Conservation (phyloP, 1,139 yeast genomes). For the Lodderomyces jiufengensis region DNA sequence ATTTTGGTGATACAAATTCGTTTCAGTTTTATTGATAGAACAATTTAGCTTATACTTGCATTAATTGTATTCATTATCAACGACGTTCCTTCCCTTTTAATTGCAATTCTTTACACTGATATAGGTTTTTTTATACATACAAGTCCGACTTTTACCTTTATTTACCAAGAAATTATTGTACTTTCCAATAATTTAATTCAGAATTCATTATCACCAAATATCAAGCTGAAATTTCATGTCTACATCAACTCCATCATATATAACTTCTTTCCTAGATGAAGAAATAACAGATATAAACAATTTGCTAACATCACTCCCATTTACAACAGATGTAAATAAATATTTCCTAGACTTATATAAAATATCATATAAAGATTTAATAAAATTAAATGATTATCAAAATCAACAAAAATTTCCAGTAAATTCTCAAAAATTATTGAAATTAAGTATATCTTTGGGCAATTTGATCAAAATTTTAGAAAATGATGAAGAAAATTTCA, state of each 20-base stretch:
- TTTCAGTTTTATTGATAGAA: too few relatives aligned
- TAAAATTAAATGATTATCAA: constrained; percentile 17
- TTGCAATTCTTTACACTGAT: too few relatives aligned
- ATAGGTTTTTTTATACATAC: too few relatives aligned
- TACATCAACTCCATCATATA: too few relatives aligned
- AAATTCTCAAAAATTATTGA: constrained; percentile 37
- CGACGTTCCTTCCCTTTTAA: too few relatives aligned
- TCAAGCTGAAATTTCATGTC: background rate
- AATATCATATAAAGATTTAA: constrained; percentile 27
- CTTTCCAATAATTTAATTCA: too few relatives aligned
- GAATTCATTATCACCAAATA: too few relatives aligned
- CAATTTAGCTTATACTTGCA: too few relatives aligned
- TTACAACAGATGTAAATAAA: constrained; percentile 19
- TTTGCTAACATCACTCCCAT: constrained; percentile 35
- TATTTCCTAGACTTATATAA: constrained; percentile 32
- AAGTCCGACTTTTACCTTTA: too few relatives aligned
- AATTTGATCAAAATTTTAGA: constrained; percentile 37
- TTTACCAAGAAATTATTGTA: too few relatives aligned
- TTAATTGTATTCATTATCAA: too few relatives aligned
- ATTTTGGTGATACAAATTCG: too few relatives aligned
- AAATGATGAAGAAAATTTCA: constrained; percentile 32
- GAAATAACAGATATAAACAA: constrained; percentile 30
- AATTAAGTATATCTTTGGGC: constrained; percentile 44
- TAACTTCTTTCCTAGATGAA: constrained; percentile 15
- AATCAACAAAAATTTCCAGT: constrained; percentile 28